phyloP scores from a whole-genome alignment of 768 basidiomycete species.

The Leccinum arenicola region DNA sequence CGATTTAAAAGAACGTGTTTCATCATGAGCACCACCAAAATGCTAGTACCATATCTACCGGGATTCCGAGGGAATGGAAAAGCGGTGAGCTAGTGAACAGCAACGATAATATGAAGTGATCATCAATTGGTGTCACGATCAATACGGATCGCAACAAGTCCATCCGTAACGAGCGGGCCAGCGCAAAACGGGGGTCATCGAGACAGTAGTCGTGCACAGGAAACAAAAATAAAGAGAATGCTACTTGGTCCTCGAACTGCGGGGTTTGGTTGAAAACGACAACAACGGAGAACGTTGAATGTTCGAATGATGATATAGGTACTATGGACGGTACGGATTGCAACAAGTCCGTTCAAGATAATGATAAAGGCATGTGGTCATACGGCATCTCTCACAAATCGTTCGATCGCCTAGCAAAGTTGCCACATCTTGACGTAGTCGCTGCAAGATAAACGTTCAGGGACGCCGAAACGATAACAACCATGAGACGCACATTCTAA shows the following conservation, averaged over 20 bases:
- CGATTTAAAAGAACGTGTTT: neutral
- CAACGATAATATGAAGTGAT: neutral
- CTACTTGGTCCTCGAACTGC: neutral
- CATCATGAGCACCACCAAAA: neutral
- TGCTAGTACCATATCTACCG: neutral
- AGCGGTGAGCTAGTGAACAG: neutral
- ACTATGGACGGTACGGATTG: neutral
- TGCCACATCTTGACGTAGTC: slow-evolving; percentile 36
- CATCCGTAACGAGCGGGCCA: neutral
- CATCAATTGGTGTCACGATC: neutral
- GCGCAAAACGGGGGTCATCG: neutral
- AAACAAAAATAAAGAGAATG: neutral
- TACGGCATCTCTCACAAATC: neutral
- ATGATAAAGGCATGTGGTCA: neutral
- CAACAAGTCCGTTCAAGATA: neutral
- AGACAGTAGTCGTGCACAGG: neutral
- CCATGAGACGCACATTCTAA: slow-evolving; percentile 53
- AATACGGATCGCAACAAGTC: neutral
- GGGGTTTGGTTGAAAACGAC: neutral
- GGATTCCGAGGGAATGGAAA: neutral
- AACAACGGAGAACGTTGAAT: neutral
- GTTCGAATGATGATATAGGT: neutral
- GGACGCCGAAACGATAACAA: neutral
- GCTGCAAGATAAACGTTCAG: slow-evolving; percentile 8
- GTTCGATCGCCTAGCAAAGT: slow-evolving; percentile 17